phyloP scores from a whole-genome alignment of 768 basidiomycete species.

The Boletellus ananas region DNA sequence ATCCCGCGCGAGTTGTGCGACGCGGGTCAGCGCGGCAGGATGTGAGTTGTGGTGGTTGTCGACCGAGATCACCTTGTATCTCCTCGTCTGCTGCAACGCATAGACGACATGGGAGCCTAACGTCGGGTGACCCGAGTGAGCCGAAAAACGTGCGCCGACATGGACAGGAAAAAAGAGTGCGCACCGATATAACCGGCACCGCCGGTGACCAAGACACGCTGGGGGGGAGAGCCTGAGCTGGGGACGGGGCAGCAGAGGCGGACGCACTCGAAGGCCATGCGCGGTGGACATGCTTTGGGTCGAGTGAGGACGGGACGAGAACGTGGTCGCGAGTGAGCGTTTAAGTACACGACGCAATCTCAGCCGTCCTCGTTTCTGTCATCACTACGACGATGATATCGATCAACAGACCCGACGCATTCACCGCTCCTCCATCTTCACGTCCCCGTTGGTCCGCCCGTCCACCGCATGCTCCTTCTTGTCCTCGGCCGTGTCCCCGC shows the following conservation, averaged over 20 bases:
- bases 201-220: constrained; percentile 71
- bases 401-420: neutral
- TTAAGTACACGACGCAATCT: neutral
- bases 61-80: constrained; percentile 89
- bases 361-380: constrained; percentile 2
- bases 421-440: constrained; percentile 46
- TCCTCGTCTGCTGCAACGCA: constrained; percentile 75
- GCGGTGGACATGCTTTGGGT: constrained; percentile 26
- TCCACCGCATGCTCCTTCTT: constrained; percentile 24
- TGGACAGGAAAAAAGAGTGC: constrained; percentile 6
- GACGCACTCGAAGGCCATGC: constrained; percentile 46
- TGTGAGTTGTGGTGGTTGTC: constrained; percentile 96
- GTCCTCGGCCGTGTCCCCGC: constrained; percentile 23
- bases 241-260: neutral
- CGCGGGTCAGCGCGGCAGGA: constrained; percentile 67
- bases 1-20: constrained; percentile 73
- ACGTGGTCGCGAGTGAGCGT: neutral
- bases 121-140: constrained; percentile 11
- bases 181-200: constrained; percentile 90
- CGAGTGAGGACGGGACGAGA: neutral
- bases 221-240: constrained; percentile 10
- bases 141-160: neutral
- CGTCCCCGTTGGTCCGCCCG: constrained; percentile 36
- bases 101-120: constrained; percentile 93
- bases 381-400: neutral